Base-by-base conservation (phyloP, 306 rosid genomes). In the Cucurbita argyrosperma region DNA sequence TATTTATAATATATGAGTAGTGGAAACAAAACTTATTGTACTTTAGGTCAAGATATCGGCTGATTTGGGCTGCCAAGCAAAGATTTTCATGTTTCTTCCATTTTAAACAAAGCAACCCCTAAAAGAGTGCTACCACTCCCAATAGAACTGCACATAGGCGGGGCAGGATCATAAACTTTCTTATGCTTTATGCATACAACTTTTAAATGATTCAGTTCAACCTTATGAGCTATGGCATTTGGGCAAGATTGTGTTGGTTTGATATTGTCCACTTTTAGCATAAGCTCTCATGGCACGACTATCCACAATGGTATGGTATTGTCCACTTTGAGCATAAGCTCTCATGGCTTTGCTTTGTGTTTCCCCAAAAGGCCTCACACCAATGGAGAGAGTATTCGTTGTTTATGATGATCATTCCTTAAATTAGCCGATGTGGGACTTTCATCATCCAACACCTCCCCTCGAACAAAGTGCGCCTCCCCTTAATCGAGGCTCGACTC, bases 61-160 rank as follows among this genome's bases (percentile, higher is more conserved):
- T 14, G 42, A 1, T 42, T 59, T 59, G 65, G 59, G 15, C 60
- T 70, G 75, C 26, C 65, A 72, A 54, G 65, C 76, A 72, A 72
- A 54, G 76, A 54, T 72, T 72, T 67, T 19, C 10, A 55, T 19
- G 52, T 38, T 55, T 55, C 53, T 72, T 72, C 19, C 40, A 39
- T 40, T 72, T 16, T 40, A 38, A 72, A 72, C 43, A 72, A 53
- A 55, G 52, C 11, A 50, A 55, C 37, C 38, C 38, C 39, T 16
- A 51, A 51, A 37, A 38, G 1, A 15, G 11, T n/a, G 71, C 50
- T 18, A 4, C 2, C 51, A 9, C 8, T 37, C 4, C 10, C 37
- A 14, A 15, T 39, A 37, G 12, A 55, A 16, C 23, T 53, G 38
- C 23, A 9, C 62, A 10, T 26, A 57, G 62, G 15, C 40, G 8